Evolutionary conservation across 148 eudicot species (phyloP).

Genomic region (Diospyros kaki): DNA sequence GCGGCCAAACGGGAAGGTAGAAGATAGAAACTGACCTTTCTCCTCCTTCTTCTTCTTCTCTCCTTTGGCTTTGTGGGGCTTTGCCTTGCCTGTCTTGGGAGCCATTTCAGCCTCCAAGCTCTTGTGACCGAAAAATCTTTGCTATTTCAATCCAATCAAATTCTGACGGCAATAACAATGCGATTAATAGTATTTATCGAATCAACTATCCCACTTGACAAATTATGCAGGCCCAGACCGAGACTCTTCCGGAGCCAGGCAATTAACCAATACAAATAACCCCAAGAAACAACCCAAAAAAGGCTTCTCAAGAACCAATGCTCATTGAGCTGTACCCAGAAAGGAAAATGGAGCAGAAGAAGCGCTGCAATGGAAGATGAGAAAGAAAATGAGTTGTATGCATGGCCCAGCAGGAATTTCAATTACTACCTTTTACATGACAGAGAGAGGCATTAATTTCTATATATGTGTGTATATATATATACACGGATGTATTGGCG

Average conservation of each 20-base stretch:
- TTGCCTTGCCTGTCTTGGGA: constrained; percentile 78
- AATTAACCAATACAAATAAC: no score
- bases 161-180: constrained; percentile 5
- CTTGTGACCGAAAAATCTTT: background rate
- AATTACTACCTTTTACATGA: no score
- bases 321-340: background rate
- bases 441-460: no score
- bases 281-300: no score
- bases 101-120: constrained; percentile 45
- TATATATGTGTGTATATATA: background rate
- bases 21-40: constrained; percentile 48
- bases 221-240: no score
- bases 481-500: background rate
- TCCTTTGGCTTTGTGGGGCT: constrained; percentile 82
- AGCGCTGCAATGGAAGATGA: no score
- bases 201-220: background rate
- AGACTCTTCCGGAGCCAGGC: background rate
- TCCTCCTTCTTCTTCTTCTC: constrained; percentile 98
- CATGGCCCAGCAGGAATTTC: no score
- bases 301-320: constrained; percentile 1
- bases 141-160: background rate
- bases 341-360: background rate
- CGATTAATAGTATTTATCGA: background rate
- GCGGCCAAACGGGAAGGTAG: background rate
- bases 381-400: background rate